Base-by-base conservation (phyloP, 805 yeast species). In the Maudiozyma turicensis region DNA sequence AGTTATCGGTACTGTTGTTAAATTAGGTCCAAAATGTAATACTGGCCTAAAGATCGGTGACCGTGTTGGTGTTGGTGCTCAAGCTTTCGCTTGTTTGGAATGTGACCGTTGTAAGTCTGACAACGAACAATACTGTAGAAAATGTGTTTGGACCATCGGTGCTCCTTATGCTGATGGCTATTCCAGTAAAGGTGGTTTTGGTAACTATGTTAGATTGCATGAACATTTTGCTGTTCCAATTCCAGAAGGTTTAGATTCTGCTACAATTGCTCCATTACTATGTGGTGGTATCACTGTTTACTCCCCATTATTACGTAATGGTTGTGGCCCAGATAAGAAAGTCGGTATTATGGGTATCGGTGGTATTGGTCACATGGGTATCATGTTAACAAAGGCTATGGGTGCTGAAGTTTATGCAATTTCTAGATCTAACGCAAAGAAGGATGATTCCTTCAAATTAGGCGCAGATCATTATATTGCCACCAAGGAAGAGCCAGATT, bases 61-160 rank as follows among this genome's bases (percentile, higher is more conserved):
- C 55, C 72, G 87, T 54, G 93, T 84, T 31, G 95, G 91, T 49
- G 75, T 84, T 44, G 95, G 95, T 56, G 91, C 93, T 30, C 81
- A 77, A 59, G 71, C 74, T 20, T 70, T 68, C 50, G 70, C 84
- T 39, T 85, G 93, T 69, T 64, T 72, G 48, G 68, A 75, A n/a
- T 86, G 95, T 68, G 59, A 71, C 44, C 72, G 79, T 59, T 86
- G 89, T 72, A 63, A 71, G 20, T 52, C 60, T 38, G 73, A 70
- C 56, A 74, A 80, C 60, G 84, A 82, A 56, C 73, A 67, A 54
- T 78, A 77, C 71, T 85, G 95, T 69, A 45, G 63, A 11, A 60
- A 71, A 8, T 42, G 55, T 9, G 73, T 73, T 45, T 65, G 68
- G 46, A 84, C 90, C 28, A 84, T 82, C 15, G 42, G 40, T 44